Evolutionary conservation across 1,284 basidiomycete species (phyloP).

Genomic region (Agroathelia rolfsii): DNA sequence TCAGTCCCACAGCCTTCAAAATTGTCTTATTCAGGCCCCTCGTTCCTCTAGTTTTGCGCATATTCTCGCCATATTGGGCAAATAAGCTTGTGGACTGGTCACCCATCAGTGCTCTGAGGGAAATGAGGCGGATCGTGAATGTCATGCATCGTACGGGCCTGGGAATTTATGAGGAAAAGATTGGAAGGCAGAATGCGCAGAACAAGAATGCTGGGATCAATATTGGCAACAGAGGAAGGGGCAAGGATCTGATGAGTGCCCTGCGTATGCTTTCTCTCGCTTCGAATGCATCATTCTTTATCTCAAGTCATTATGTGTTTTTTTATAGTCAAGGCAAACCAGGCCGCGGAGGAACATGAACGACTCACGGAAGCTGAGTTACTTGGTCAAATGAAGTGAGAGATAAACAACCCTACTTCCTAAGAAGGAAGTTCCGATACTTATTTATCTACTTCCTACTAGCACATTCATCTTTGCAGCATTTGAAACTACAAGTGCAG

Average conservation of each 20-base stretch:
- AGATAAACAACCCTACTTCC: not conserved
- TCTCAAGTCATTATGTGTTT: not conserved
- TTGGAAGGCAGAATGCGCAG: conserved; percentile 2
- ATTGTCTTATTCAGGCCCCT: conserved; percentile 15
- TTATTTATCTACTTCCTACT: not conserved
- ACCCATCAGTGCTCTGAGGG: conserved; percentile 11
- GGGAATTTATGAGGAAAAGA: conserved; percentile 15
- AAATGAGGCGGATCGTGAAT: conserved; percentile 12
- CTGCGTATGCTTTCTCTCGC: conserved; percentile 27
- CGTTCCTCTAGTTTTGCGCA: conserved; percentile 14
- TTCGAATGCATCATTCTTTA: conserved; percentile 2
- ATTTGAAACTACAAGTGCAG: conserved; percentile 13
- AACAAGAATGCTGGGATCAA: too few species aligned
- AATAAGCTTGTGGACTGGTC: conserved; percentile 17
- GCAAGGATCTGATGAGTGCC: conserved; percentile 40
- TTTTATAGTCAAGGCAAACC: conserved; percentile 29
- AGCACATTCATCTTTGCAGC: conserved; percentile 11
- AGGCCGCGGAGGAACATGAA: conserved; percentile 20
- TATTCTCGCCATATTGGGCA: conserved; percentile 14
- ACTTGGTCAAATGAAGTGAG: conserved; percentile 38
- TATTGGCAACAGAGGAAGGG: conserved; percentile 21
- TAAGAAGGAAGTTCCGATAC: conserved; percentile 10
- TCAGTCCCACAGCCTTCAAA: conserved; percentile 11
- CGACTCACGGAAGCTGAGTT: conserved; percentile 30
- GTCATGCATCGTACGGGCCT: conserved; percentile 12